Evolutionary conservation across 352 stramenopile genomes (phyloP).

Genomic region (Globisporangium cylindrosporum): DNA sequence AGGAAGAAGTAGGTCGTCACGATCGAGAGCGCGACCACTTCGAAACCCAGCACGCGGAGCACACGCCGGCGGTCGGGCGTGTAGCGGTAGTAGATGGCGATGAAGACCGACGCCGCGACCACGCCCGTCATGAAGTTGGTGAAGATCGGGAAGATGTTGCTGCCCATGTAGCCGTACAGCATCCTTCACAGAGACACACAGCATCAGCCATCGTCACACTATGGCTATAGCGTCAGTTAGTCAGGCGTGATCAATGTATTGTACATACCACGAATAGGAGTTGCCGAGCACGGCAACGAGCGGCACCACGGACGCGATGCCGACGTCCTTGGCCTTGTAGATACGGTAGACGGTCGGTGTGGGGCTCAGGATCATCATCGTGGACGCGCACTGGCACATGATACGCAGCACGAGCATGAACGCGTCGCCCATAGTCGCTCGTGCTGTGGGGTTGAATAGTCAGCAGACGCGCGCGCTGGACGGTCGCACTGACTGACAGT

Average conservation of each 20-base stretch:
- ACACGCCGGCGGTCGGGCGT: constrained; percentile 30
- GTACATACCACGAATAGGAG: constrained; percentile 26
- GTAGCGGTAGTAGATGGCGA: constrained; percentile 55
- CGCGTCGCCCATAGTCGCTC: constrained; percentile 6
- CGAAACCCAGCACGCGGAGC: constrained; percentile 21
- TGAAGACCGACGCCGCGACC: constrained; percentile 36
- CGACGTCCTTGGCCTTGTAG: constrained; percentile 38
- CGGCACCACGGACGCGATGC: constrained; percentile 31
- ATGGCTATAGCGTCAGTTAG: background rate
- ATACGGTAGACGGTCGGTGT: constrained; percentile 36
- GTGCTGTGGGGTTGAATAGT: background rate
- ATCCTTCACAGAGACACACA: constrained; percentile 24
- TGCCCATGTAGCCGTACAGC: constrained; percentile 38
- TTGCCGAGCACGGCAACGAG: constrained; percentile 37
- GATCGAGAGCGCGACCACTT: constrained; percentile 19
- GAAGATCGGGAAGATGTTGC: constrained; percentile 32
- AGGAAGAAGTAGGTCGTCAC: constrained; percentile 38
- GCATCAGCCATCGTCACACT: background rate
- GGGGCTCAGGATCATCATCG: constrained; percentile 43
- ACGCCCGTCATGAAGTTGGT: constrained; percentile 33
- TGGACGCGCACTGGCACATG: constrained; percentile 31
- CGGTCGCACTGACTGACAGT: background rate
- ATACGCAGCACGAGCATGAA: constrained; percentile 28
- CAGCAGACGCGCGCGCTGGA: background rate
- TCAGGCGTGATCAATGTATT: too few relatives aligned